phyloP scores from a whole-genome alignment of 2,329 filamentous ascomycete genomes.

The Cladophialophora immunda region DNA sequence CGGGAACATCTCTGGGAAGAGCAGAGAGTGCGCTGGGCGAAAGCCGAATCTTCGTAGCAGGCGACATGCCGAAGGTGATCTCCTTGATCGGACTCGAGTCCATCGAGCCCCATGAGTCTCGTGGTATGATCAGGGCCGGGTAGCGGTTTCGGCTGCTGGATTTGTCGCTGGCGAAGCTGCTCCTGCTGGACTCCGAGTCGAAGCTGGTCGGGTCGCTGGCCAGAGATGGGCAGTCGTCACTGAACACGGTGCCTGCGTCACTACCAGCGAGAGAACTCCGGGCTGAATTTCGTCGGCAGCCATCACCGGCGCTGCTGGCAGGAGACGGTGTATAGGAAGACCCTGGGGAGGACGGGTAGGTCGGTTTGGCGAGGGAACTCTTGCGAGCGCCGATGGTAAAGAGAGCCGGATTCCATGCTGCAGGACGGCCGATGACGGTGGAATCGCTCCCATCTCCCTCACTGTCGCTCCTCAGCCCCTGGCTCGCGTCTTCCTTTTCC shows the following conservation, averaged over 20 bases:
- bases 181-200: conserved; percentile 51
- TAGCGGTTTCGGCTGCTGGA: conserved; percentile 59
- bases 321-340: conserved; percentile 58
- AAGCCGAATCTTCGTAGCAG: conserved; percentile 70
- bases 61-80: conserved; percentile 56
- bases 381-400: conserved; percentile 37
- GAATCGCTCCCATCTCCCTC: conserved; percentile 51
- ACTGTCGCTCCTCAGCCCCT: conserved; percentile 45
- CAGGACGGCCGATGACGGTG: conserved; percentile 43
- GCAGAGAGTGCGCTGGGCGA: conserved; percentile 78
- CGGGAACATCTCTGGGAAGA: conserved; percentile 75
- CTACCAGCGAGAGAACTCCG: conserved; percentile 87
- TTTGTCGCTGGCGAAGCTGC: conserved; percentile 46
- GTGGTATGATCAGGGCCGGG: conserved; percentile 67
- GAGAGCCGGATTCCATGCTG: conserved; percentile 43
- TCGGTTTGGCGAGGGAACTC: conserved; percentile 33
- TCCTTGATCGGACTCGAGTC: conserved; percentile 57
- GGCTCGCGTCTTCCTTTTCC: conserved; percentile 54
- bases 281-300: conserved; percentile 75
- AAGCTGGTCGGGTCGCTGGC: conserved; percentile 62
- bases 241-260: conserved; percentile 74
- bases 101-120: conserved; percentile 65
- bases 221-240: conserved; percentile 52
- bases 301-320: conserved; percentile 69
- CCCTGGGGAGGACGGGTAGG: conserved; percentile 39